phyloP scores from a whole-genome alignment of 2,329 filamentous ascomycete species.

The Verticillium dahliae region DNA sequence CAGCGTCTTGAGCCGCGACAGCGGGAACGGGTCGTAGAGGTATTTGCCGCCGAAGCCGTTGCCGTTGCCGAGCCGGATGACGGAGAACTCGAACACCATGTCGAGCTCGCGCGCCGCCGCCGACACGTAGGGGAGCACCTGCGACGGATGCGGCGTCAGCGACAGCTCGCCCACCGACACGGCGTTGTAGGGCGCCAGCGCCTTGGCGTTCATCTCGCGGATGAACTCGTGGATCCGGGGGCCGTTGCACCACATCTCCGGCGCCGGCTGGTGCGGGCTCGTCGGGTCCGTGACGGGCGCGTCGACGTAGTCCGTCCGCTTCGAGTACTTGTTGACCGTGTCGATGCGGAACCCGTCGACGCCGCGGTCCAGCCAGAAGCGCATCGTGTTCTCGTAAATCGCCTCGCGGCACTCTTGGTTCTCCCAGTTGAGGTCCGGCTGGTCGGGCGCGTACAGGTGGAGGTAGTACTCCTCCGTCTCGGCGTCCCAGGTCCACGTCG shows the following conservation, averaged over 20 bases:
- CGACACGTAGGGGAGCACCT: slow-evolving; percentile 50
- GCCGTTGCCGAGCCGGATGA: slow-evolving; percentile 48
- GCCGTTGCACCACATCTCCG: slow-evolving; percentile 51
- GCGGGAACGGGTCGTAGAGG: slow-evolving; percentile 41
- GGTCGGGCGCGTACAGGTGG: slow-evolving; percentile 59
- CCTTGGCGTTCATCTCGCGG: slow-evolving; percentile 47
- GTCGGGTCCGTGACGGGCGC: slow-evolving; percentile 34
- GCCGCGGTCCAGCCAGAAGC: slow-evolving; percentile 67
- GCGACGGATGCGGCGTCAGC: slow-evolving; percentile 40
- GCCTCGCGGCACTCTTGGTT: slow-evolving; percentile 58
- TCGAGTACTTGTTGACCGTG: slow-evolving; percentile 62
- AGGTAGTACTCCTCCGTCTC: slow-evolving; percentile 46
- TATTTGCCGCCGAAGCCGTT: slow-evolving; percentile 37
- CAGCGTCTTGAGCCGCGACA: slow-evolving; percentile 36
- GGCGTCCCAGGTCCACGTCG: slow-evolving; percentile 49
- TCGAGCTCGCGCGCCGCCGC: slow-evolving; percentile 46
- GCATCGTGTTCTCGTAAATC: slow-evolving; percentile 60
- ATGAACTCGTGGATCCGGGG: slow-evolving; percentile 58
- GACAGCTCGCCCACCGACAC: slow-evolving; percentile 60
- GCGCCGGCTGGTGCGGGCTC: slow-evolving; percentile 33
- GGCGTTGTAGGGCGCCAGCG: slow-evolving; percentile 47
- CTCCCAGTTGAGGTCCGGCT: slow-evolving; percentile 76
- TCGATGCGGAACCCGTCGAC: slow-evolving; percentile 62
- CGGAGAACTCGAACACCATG: slow-evolving; percentile 56
- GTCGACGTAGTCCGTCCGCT: slow-evolving; percentile 50